These are phyloP conservation scores for Fusarium globosum DNA, from an alignment of 2,329 filamentous ascomycete genomes.

Conservation along the genomic window DNA sequence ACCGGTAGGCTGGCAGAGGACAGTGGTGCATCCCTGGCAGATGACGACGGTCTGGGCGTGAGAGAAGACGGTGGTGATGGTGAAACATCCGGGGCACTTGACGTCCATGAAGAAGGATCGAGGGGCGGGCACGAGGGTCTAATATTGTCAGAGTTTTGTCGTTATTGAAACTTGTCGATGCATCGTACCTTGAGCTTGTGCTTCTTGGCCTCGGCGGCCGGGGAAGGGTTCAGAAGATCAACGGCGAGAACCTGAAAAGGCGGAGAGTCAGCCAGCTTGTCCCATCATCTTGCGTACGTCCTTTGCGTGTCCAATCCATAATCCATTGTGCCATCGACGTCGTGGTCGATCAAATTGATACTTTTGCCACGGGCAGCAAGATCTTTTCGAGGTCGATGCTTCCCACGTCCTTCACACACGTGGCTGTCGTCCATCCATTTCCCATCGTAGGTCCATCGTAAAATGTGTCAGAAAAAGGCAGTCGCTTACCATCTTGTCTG, in stretches of 20 bases:
- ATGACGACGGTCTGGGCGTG: constrained; percentile 99
- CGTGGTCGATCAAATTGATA: constrained; percentile 33
- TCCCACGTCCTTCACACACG: constrained; percentile 34
- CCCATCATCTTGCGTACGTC: constrained; percentile 32
- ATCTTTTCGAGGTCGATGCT: constrained; percentile 23
- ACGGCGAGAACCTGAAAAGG: constrained; percentile 93
- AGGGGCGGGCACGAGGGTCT: constrained; percentile 94
- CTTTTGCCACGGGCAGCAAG: constrained; percentile 31
- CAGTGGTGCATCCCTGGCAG: constrained; percentile 99
- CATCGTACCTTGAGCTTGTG: constrained; percentile 98
- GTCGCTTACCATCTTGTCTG: constrained; percentile 76
- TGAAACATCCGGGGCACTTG: constrained; percentile 99
- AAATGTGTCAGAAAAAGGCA: constrained; percentile 32
- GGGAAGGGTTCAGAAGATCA: constrained; percentile 99
- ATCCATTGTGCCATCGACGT: constrained; percentile 9
- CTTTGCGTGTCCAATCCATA: constrained; percentile 26
- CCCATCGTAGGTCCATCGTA: constrained; percentile 37
- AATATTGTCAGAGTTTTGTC: constrained; percentile 41
- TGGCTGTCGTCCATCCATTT: constrained; percentile 34
- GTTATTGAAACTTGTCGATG: constrained; percentile 26
- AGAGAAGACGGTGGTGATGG: constrained; percentile 99
- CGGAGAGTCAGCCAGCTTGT: constrained; percentile 59
- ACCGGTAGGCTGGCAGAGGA: constrained; percentile 99
- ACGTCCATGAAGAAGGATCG: constrained; percentile 99
- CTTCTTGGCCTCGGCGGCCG: constrained; percentile 98